Conservation (phyloP, 306 rosid species). For the Pueraria montana region DNA sequence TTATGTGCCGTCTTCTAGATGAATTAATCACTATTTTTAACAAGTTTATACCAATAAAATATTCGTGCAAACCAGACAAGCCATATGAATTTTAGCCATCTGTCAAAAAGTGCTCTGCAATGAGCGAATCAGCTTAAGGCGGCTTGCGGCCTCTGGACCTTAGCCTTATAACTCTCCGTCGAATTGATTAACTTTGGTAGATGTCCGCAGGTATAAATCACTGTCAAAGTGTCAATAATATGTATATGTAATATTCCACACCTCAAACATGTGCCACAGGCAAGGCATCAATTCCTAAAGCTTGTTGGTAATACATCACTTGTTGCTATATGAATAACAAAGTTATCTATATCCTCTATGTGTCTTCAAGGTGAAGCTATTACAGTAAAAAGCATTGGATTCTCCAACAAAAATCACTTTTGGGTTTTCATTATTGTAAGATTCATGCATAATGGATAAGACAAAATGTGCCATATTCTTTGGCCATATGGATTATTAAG, state of each 20-base stretch:
- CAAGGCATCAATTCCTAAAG: slow-evolving; percentile 57
- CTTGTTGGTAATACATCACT: slow-evolving; percentile 41
- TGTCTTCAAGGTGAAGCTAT: slow-evolving; percentile 72
- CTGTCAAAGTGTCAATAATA: slow-evolving; percentile 42
- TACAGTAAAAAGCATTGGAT: slow-evolving; percentile 73
- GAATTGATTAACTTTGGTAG: slow-evolving; percentile 37
- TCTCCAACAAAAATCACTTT: slow-evolving; percentile 67
- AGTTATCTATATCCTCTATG: slow-evolving; percentile 41
- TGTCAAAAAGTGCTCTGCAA: slow-evolving; percentile 42
- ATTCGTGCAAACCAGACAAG: slow-evolving; percentile 21
- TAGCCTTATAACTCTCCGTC: slow-evolving; percentile 28
- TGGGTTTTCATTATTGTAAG: slow-evolving; percentile 51
- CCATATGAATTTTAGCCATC: slow-evolving; percentile 28
- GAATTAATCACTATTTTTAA: neutral
- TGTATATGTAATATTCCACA: slow-evolving; percentile 44
- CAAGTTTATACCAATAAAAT: neutral
- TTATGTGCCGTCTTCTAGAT: slow-evolving; percentile 28
- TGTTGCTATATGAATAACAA: slow-evolving; percentile 27
- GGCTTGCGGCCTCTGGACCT: slow-evolving; percentile 21
- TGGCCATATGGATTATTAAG: slow-evolving; percentile 49
- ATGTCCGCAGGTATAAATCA: slow-evolving; percentile 49
- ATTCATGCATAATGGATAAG: slow-evolving; percentile 72
- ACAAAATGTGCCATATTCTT: slow-evolving; percentile 71
- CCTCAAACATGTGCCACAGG: slow-evolving; percentile 56
- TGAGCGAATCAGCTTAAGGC: slow-evolving; percentile 38